Conservation (phyloP, 192 early-diverging fungal species). For the Podila epigama region DNA sequence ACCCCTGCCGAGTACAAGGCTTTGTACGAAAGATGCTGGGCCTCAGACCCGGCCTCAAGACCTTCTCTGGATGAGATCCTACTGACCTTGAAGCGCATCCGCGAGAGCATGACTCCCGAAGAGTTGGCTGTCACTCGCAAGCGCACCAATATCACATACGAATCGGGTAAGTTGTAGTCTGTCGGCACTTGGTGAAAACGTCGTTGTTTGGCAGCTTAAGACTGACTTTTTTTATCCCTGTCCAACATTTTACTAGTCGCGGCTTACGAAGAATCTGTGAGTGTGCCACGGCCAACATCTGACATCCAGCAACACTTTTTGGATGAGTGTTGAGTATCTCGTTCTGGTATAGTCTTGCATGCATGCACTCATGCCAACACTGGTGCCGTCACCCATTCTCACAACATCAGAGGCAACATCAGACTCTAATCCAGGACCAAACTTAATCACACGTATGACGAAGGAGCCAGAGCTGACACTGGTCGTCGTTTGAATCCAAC, state of each 20-base stretch:
- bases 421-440: no score
- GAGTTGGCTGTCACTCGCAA: conserved; percentile 16
- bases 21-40: conserved; percentile 50
- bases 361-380: no score
- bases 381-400: no score
- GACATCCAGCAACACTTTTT: conserved; percentile 35
- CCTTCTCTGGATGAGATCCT: conserved; percentile 33
- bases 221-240: background rate
- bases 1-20: conserved; percentile 40
- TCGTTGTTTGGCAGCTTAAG: background rate
- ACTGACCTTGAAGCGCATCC: conserved; percentile 9
- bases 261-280: conserved; percentile 23
- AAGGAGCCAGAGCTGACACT: no score
- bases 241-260: conserved; percentile 1
- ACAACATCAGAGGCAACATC: no score
- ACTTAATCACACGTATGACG: no score
- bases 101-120: conserved; percentile 24
- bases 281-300: conserved; percentile 41
- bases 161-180: conserved; percentile 11
- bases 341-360: no score
- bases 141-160: conserved; percentile 10
- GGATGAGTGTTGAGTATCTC: no score
- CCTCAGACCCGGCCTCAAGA: conserved; percentile 21
- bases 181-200: background rate
- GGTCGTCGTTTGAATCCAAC: no score